Evolutionary conservation across 345 rosid genomes (phyloP), one percentile per base, ranked within the genome.

Genomic region (Sisymbrium altissimum): DNA sequence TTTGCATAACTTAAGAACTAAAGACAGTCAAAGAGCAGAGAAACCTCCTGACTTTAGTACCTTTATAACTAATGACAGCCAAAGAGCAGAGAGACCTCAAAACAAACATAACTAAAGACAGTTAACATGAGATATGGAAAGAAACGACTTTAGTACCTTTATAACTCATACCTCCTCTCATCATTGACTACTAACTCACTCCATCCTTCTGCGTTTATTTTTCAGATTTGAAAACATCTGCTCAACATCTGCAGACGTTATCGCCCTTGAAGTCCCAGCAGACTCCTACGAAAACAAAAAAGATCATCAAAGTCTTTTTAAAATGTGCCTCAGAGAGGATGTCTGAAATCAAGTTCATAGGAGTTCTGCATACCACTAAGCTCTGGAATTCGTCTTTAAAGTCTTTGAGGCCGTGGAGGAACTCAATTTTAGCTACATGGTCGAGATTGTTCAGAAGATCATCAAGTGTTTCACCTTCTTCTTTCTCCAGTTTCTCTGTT

Each of bases 211-310:
- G 21, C 97, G 92, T 81, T 92, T 92, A 85, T 90, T 92, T 36
- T 88, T 88, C 70, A 96, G 97, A 80, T 92, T 92, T 67, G 94
- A 86, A 35, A 96, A 96, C 68, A 96, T 88, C 78, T 90, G 91
- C 52, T 83, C 87, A 29, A 96, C 84, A 81, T 90, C 98, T 45
- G 73, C 91, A 68, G 94, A 30, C 1, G 98, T 90, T 85, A 92
- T 78, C 32, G 94, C 81, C 73, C 89, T 89, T n/a, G 98, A 92
- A 12, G 94, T 81, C 72, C 90, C 99, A 59, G 80, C 81, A 2
- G 96, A 82, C 57, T 82, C 97, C 98, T 89, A 84, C 81, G 55
- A 52, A 27, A 59, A 36, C 44, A 39, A 57, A 29, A n/a, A 44
- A 10, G 9, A n/a, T 39, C 53, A 17, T 38, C 41, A 59, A 7